Evolutionary conservation across 208 protist genomes (phyloP).

Genomic region (Leishmania lainsoni): DNA sequence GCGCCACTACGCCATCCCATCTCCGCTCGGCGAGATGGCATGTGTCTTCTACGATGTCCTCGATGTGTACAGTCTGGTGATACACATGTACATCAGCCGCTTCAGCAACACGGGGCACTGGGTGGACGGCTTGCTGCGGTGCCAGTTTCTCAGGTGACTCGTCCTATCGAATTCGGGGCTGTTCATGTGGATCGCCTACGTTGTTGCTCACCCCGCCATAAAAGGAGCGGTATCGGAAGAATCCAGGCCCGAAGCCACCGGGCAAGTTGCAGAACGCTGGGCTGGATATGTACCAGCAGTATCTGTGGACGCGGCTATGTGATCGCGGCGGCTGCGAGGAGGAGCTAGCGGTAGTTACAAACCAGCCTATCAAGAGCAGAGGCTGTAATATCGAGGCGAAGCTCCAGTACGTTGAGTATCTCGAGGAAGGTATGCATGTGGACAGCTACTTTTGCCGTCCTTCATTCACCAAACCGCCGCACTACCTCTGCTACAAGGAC

Average conservation of each 20-base stretch:
- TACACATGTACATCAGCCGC: conserved; percentile 79
- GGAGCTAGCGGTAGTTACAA: conserved; percentile 24
- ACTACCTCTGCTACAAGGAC: conserved; percentile 72
- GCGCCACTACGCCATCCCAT: conserved; percentile 75
- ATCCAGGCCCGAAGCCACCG: conserved; percentile 42
- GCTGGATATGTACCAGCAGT: conserved; percentile 64
- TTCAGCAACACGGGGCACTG: conserved; percentile 88
- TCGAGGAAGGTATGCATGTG: conserved; percentile 37
- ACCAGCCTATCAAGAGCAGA: conserved; percentile 20
- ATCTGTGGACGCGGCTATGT: conserved; percentile 58
- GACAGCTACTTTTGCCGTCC: conserved; percentile 59
- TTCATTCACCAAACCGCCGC: conserved; percentile 34
- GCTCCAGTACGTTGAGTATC: conserved; percentile 35
- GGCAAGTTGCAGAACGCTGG: conserved; percentile 70
- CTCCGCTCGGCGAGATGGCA: conserved; percentile 71
- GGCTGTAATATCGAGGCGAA: conserved; percentile 77
- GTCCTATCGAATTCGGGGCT: conserved; percentile 53
- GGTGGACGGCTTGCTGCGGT: conserved; percentile 85
- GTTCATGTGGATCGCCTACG: conserved; percentile 80
- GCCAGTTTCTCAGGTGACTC: conserved; percentile 67
- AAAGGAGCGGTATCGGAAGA: conserved; percentile 47
- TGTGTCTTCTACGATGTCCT: conserved; percentile 74
- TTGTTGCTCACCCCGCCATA: conserved; percentile 73
- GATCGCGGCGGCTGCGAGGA: conserved; percentile 78
- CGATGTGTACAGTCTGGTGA: conserved; percentile 63